These are phyloP conservation scores for Fusarium sp. DNA, from an alignment of 2,329 filamentous ascomycete genomes.

Conservation along the genomic window DNA sequence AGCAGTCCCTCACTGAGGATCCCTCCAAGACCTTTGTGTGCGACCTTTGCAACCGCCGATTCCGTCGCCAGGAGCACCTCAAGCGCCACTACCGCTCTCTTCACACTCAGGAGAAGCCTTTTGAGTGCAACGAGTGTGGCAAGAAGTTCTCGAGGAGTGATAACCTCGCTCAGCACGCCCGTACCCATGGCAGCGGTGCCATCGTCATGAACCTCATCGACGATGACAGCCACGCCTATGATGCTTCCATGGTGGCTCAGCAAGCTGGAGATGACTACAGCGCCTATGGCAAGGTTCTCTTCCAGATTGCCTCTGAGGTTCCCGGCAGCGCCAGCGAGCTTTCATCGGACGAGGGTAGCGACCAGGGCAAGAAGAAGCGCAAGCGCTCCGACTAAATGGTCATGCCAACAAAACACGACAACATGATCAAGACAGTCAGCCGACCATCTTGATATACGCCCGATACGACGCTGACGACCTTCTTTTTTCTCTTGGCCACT, in stretches of 20 bases:
- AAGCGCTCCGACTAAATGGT: conserved; percentile 72
- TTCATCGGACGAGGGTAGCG: conserved; percentile 62
- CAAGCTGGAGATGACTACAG: conserved; percentile 67
- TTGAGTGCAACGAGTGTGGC: conserved; percentile 95
- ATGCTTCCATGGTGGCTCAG: conserved; percentile 54
- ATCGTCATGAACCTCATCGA: conserved; percentile 91
- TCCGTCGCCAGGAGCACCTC: conserved; percentile 96
- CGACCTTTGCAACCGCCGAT: conserved; percentile 93
- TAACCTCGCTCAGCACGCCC: conserved; percentile 94
- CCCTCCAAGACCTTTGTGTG: conserved; percentile 98
- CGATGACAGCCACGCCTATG: conserved; percentile 60
- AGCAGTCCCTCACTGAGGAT: conserved; percentile 97
- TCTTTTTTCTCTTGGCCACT: conserved; percentile 43
- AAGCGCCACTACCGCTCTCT: conserved; percentile 99
- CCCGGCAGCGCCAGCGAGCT: conserved; percentile 69
- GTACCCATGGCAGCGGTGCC: conserved; percentile 89
- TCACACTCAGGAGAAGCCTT: conserved; percentile 98
- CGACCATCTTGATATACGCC: conserved; percentile 43
- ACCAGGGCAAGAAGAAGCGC: conserved; percentile 67
- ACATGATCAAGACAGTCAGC: conserved; percentile 36
- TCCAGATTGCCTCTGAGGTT: conserved; percentile 78
- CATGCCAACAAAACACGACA: conserved; percentile 21
- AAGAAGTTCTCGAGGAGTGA: conserved; percentile 99
- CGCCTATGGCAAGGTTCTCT: conserved; percentile 77
- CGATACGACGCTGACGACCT: conserved; percentile 48